Evolutionary conservation across 176 grass and related monocot genomes (phyloP).

Genomic region (Pontederia crassipes): DNA sequence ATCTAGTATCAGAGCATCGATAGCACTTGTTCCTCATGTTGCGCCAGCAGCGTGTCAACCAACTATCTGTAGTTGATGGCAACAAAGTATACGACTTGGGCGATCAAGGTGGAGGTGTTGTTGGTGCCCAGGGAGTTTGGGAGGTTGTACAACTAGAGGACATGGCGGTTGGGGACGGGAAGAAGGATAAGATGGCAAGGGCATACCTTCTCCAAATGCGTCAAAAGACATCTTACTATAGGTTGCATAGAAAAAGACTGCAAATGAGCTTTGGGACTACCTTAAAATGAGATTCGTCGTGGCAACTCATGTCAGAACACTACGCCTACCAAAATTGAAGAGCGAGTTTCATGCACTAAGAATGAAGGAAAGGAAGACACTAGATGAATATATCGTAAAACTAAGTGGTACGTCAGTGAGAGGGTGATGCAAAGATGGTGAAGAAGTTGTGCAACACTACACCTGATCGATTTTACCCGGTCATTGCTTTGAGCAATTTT

Average conservation of each 20-base stretch:
- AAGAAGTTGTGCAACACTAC: not conserved
- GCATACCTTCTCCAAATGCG: not conserved
- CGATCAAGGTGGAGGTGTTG: not conserved
- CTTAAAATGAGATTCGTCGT: too few relatives aligned
- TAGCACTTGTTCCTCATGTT: not conserved
- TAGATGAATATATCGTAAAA: too few relatives aligned
- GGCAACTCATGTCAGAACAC: too few relatives aligned
- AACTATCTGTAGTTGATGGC: not conserved
- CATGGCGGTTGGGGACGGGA: not conserved
- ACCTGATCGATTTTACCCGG: not conserved
- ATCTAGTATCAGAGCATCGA: too few relatives aligned
- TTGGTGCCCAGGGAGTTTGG: too few relatives aligned
- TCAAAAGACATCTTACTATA: not conserved
- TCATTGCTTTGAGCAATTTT: not conserved
- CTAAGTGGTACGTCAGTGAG: not conserved
- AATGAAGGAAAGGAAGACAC: too few relatives aligned
- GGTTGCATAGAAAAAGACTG: too few relatives aligned
- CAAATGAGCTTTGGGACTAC: too few relatives aligned
- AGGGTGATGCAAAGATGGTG: not conserved
- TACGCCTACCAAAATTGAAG: too few relatives aligned
- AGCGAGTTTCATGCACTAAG: too few relatives aligned
- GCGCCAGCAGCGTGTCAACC: not conserved
- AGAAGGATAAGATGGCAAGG: not conserved
- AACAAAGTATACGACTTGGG: not conserved
- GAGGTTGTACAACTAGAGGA: too few relatives aligned